Percentiles rank a stretch among this genome's conserved stretches.
Conservation (phyloP, 2,329 filamentous ascomycete species). For the Fusarium xyrophilum region DNA sequence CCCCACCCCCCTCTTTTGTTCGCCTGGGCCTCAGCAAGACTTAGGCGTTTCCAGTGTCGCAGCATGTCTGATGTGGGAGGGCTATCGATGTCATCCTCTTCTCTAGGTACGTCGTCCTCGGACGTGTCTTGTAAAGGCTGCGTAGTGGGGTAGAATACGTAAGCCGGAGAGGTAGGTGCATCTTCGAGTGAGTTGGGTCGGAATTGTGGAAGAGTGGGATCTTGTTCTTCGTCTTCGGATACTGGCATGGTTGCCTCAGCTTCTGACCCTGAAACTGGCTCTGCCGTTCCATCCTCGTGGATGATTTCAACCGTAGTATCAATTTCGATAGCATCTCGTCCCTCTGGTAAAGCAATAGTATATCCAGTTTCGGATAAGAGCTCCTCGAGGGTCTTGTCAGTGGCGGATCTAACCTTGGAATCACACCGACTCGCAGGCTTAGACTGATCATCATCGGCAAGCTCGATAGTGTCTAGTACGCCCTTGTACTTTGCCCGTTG, state of each 20-base stretch:
- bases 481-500: constrained; percentile 65
- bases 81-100: constrained; percentile 24
- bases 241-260: constrained; percentile 13
- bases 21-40: constrained; percentile 72
- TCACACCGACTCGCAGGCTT: constrained; percentile 4
- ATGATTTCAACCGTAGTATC: constrained; percentile 39
- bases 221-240: constrained; percentile 50
- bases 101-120: background rate
- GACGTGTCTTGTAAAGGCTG: background rate
- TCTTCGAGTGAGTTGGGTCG: constrained; percentile 59
- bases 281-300: constrained; percentile 33
- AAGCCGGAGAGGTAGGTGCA: constrained; percentile 13
- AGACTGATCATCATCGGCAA: constrained; percentile 42
- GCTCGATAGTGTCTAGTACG: constrained; percentile 53
- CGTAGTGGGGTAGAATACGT: constrained; percentile 38
- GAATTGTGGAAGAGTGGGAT: constrained; percentile 74
- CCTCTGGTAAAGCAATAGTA: constrained; percentile 46
- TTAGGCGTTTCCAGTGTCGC: constrained; percentile 61
- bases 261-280: constrained; percentile 25
- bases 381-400: constrained; percentile 44
- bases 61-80: constrained; percentile 47
- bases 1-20: constrained; percentile 78
- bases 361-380: constrained; percentile 57
- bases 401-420: constrained; percentile 20
- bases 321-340: constrained; percentile 46